Percentiles rank a stretch among this genome's conserved stretches.
phyloP scores from a whole-genome alignment of 805 yeast genomes.

The Wickerhamia fluorescens region DNA sequence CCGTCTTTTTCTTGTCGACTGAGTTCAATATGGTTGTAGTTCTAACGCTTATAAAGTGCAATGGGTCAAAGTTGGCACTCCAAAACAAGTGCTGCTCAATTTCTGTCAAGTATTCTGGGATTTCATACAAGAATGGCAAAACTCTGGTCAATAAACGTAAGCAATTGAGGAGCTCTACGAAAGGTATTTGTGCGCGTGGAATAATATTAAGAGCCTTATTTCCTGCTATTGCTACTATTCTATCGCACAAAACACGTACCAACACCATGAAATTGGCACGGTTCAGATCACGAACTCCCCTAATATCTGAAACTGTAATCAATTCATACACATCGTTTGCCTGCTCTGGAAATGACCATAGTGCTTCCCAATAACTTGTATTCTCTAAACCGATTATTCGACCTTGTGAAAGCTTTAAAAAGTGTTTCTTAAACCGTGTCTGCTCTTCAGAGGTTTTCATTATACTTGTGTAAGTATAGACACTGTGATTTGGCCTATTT shows the following conservation, averaged over 20 bases:
- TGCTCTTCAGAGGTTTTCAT: slow-evolving; percentile 79
- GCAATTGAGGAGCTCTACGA: slow-evolving; percentile 45
- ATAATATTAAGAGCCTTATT: slow-evolving; percentile 1
- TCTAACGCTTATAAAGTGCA: slow-evolving; percentile 1
- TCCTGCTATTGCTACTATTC: slow-evolving; percentile 15
- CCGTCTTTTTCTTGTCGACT: too few species aligned
- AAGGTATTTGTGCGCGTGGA: slow-evolving; percentile 10
- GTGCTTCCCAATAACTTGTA: slow-evolving; percentile 22
- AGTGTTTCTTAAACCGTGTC: slow-evolving; percentile 50
- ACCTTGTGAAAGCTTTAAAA: slow-evolving; percentile 49
- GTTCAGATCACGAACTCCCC: slow-evolving; percentile 52
- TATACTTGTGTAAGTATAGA: too few species aligned
- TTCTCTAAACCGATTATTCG: slow-evolving; percentile 22
- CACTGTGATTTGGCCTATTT: too few species aligned
- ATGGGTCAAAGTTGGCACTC: slow-evolving; percentile 39
- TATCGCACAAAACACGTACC: slow-evolving; percentile 21
- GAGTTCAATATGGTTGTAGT: slow-evolving; percentile 1
- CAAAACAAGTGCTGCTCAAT: slow-evolving; percentile 24
- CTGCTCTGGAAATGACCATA: slow-evolving; percentile 35
- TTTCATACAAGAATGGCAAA: slow-evolving; percentile 64
- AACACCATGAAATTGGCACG: slow-evolving; percentile 50
- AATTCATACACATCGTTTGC: slow-evolving; percentile 53
- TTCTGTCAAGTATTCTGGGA: slow-evolving; percentile 15
- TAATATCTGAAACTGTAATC: slow-evolving; percentile 51
- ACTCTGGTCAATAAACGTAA: slow-evolving; percentile 57